Base-by-base conservation (phyloP, 306 rosid genomes). In the Elaeagnus macrophylla region DNA sequence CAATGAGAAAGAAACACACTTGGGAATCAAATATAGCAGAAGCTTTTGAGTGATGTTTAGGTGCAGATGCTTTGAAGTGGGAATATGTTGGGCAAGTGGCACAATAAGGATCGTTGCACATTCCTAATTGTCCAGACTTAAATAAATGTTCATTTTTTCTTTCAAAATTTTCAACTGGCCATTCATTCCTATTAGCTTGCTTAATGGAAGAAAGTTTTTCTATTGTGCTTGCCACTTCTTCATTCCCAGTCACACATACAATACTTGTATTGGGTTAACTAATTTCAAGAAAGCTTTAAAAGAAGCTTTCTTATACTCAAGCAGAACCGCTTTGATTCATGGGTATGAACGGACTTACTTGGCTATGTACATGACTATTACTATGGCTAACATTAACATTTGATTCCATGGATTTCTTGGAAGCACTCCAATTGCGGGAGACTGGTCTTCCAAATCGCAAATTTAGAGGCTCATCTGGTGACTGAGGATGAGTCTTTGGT, bases 41-140 rank as follows among this genome's bases (percentile, higher is more conserved):
- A 41, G 73, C 16, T 73, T 52, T 83, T 20, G 57, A 51, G 11
- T n/a, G n/a, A n/a, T 59, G 56, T 50, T 69, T 81, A 51, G 51
- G 79, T 53, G 67, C 81, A 60, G 78, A 10, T 55, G 75, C 53
- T 65, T 64, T 81, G 62, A 35, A 36, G 62, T 69, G 63, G 77
- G 72, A 68, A 65, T 64, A 74, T 56, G 91, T 73, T 60, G 97
- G 97, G 74, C 97, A 90, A 50, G 86, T 81, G 15, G 93, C 85
- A 67, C 97, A 88, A 62, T 76, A 88, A 63, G 97, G 97, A 74
- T 88, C 97, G 68, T 75, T 80, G 67, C 97, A 88, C 91, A 80
- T 66, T 53, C 97, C 97, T 70, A 88, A 58, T 61, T 78, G 95
- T 48, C 97, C 97, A 56, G 97, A 88, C 73, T 81, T 82, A 65